These are phyloP conservation scores for Barnettozyma sucrosica DNA, from an alignment of 805 yeast genomes.

Conservation along the genomic window DNA sequence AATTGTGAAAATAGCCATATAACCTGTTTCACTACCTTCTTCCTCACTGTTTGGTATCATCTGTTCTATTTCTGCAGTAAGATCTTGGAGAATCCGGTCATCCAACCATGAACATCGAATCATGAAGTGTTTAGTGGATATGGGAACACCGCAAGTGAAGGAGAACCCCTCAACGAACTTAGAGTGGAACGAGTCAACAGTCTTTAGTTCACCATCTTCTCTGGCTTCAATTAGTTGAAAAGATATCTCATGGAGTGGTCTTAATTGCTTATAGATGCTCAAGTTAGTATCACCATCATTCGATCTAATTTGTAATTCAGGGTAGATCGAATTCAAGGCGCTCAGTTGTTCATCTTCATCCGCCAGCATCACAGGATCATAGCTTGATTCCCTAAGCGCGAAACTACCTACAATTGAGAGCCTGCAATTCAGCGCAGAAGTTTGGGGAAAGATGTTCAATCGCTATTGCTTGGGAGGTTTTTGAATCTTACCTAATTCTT, in stretches of 20 bases:
- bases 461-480: too few relatives aligned
- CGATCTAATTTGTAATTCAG: constrained; percentile 27
- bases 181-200: background rate
- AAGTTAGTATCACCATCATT: background rate
- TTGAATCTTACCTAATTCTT: background rate
- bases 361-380: background rate
- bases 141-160: constrained; percentile 27
- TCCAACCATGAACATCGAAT: constrained; percentile 32
- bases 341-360: constrained; percentile 34
- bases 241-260: background rate
- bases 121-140: constrained; percentile 23
- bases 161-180: background rate
- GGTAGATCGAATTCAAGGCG: constrained; percentile 37
- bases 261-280: background rate
- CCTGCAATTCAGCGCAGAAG: too few relatives aligned
- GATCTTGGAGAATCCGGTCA: constrained; percentile 6
- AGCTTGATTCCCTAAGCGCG: too few relatives aligned
- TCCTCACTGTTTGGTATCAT: background rate
- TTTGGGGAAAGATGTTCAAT: too few relatives aligned
- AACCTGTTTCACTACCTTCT: constrained; percentile 25
- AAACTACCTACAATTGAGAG: too few relatives aligned
- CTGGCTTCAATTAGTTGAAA: background rate
- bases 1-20: constrained; percentile 34
- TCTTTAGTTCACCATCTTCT: background rate
- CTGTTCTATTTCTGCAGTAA: constrained; percentile 8